Conservation (phyloP, 2,329 filamentous ascomycete genomes). For the Monilinia fructicola region DNA sequence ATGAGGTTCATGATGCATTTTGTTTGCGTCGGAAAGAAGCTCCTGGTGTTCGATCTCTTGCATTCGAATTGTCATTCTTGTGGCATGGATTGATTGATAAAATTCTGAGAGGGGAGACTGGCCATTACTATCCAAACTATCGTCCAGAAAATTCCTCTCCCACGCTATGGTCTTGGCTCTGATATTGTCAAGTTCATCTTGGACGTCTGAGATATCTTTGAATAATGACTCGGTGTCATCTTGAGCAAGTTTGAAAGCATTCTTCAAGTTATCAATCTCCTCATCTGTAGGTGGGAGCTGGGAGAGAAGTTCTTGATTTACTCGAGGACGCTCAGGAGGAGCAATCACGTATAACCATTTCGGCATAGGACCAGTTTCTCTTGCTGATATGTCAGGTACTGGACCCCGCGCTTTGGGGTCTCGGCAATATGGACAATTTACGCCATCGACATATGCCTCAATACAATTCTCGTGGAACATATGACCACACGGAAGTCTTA, state of each 20-base stretch:
- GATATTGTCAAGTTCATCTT: too few species aligned
- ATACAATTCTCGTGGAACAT: not conserved
- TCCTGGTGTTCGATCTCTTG: too few species aligned
- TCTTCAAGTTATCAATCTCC: not conserved
- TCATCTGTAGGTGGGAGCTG: not conserved
- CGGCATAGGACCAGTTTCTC: not conserved
- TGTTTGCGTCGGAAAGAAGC: too few species aligned
- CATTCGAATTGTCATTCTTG: too few species aligned
- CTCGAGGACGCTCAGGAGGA: not conserved
- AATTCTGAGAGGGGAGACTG: too few species aligned
- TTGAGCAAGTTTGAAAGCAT: not conserved
- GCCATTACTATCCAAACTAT: too few species aligned
- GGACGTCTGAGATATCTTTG: too few species aligned
- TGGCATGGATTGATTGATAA: too few species aligned
- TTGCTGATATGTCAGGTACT: not conserved
- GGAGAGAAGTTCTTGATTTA: not conserved
- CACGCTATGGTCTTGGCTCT: too few species aligned
- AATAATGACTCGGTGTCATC: not conserved
- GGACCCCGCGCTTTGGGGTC: not conserved
- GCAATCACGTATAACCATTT: not conserved
- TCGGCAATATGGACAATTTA: not conserved
- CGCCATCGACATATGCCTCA: not conserved
- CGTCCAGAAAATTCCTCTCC: too few species aligned
- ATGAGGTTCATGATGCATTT: too few species aligned
- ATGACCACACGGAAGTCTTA: not conserved